These are phyloP conservation scores for Marchantia polymorpha DNA, from an alignment of 225 moss, liverwort and hornwort species.

Conservation along the genomic window DNA sequence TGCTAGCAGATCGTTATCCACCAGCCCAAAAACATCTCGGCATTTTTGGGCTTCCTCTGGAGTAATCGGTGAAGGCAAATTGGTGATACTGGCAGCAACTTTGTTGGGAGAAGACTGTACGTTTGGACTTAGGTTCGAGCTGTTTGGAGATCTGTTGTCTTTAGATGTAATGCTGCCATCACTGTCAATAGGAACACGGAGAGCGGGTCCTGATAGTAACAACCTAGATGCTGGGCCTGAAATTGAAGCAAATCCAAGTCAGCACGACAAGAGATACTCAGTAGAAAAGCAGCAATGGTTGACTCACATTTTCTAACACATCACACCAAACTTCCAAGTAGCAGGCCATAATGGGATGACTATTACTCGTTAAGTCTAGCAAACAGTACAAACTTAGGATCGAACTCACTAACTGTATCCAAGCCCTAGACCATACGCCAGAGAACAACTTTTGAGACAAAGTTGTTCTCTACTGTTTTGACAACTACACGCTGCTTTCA, in stretches of 20 bases:
- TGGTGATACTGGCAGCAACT: not conserved
- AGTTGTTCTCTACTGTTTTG: too few relatives aligned
- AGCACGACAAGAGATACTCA: not conserved
- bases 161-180: not conserved
- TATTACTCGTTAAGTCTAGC: not conserved
- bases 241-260: not conserved
- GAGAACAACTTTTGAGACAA: not conserved
- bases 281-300: not conserved
- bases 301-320: too few relatives aligned
- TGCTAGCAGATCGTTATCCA: constrained; percentile 11
- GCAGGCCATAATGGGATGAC: not conserved
- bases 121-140: not conserved
- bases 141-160: not conserved
- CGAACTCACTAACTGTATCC: not conserved
- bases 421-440: not conserved
- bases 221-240: constrained; percentile 16
- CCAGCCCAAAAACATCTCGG: not conserved
- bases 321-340: not conserved
- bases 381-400: not conserved
- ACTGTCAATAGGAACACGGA: constrained; percentile 7
- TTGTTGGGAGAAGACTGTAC: not conserved
- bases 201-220: constrained; percentile 1
- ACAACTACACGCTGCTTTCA: not conserved
- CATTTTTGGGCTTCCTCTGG: constrained; percentile 16
- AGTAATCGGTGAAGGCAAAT: not conserved